These are phyloP conservation scores for Zea luxurians DNA, from an alignment of 176 grass and related monocot species.

Conservation along the genomic window DNA sequence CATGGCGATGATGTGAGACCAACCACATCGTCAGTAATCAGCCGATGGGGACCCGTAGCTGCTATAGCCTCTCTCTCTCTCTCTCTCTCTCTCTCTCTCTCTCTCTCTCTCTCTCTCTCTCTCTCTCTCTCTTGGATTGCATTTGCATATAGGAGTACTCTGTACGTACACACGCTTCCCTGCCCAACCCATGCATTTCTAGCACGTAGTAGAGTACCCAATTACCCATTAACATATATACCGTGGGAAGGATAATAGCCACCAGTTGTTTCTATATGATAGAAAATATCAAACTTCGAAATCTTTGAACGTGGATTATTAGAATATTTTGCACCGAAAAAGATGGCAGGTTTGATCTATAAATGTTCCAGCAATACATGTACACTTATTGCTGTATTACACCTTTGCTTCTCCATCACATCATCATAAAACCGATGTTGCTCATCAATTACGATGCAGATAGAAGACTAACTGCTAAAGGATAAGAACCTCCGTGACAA, in stretches of 20 bases:
- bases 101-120: no score
- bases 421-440: conserved; percentile 45
- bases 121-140: no score
- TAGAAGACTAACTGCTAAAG: conserved; percentile 27
- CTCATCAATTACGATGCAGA: conserved; percentile 11
- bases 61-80: no score
- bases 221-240: background rate
- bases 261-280: background rate
- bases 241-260: background rate
- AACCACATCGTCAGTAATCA: background rate
- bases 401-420: conserved; percentile 20
- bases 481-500: conserved; percentile 39
- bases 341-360: conserved; percentile 22
- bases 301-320: conserved; percentile 16
- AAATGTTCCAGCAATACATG: conserved; percentile 8
- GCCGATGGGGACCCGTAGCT: no score
- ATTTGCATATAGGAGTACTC: no score
- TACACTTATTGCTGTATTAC: conserved; percentile 9
- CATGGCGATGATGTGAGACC: background rate
- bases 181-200: background rate
- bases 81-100: background rate
- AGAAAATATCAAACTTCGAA: background rate
- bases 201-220: no score
- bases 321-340: conserved; percentile 4
- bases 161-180: no score